Percentiles rank a stretch among this genome's conserved stretches.
Conservation (phyloP, 1,139 yeast genomes). For the Hansenula lynferdii region DNA sequence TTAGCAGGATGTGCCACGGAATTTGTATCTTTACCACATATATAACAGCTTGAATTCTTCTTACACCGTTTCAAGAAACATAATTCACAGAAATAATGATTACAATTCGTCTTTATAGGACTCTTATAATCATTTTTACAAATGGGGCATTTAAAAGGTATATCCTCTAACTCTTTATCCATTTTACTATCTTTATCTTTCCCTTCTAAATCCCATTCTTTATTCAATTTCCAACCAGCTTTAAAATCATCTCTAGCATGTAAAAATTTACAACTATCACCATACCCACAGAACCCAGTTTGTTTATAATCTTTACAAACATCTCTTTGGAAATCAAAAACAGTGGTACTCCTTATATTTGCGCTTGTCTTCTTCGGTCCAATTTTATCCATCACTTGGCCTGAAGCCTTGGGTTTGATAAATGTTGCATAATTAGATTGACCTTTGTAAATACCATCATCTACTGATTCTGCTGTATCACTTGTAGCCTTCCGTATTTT, state of each 20-base stretch:
- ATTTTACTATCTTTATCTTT: constrained; percentile 8
- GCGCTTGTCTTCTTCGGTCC: constrained; percentile 35
- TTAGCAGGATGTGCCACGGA: constrained; percentile 43
- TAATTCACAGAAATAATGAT: constrained; percentile 59
- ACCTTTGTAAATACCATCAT: constrained; percentile 32
- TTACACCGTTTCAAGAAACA: constrained; percentile 56
- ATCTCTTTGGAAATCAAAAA: constrained; percentile 88
- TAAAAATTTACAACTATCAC: constrained; percentile 95
- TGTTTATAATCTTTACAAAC: constrained; percentile 90
- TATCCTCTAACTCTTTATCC: constrained; percentile 24
- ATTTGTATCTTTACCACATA: constrained; percentile 55
- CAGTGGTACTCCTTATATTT: constrained; percentile 63
- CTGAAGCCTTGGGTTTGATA: constrained; percentile 18
- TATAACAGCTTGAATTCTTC: constrained; percentile 43
- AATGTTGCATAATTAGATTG: constrained; percentile 24
- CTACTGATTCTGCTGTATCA: constrained; percentile 1
- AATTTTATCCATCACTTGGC: constrained; percentile 17
- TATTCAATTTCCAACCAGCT: constrained; percentile 62
- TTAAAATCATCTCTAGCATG: constrained; percentile 87
- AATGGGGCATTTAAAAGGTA: constrained; percentile 62
- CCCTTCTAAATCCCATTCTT: constrained; percentile 60
- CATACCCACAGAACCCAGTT: constrained; percentile 96
- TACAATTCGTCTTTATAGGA: constrained; percentile 63
- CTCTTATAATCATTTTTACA: constrained; percentile 52
- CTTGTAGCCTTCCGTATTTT: constrained; percentile 9